phyloP scores from a whole-genome alignment of 1,284 basidiomycete species.

The Mycosarcoma maydis region DNA sequence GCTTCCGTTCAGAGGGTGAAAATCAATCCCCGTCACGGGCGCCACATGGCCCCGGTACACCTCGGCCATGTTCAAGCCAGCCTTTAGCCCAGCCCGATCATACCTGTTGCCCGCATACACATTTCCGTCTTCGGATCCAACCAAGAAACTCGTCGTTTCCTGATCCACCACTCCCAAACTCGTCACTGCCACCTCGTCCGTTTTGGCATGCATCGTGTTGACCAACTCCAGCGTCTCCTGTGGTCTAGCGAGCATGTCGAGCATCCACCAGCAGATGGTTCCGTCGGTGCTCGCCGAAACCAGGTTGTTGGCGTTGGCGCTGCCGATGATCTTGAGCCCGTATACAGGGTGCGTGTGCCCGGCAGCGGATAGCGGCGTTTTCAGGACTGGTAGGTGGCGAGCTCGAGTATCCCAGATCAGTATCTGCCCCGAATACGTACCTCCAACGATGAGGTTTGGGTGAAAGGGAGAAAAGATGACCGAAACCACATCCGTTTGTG shows the following conservation, averaged over 20 bases:
- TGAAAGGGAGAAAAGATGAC: slow-evolving; percentile 97
- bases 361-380: slow-evolving; percentile 86
- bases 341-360: slow-evolving; percentile 99
- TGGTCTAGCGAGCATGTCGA: slow-evolving; percentile 97
- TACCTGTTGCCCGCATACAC: slow-evolving; percentile 95
- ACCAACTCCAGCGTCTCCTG: slow-evolving; percentile 59
- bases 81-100: slow-evolving; percentile 94
- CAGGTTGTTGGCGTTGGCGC: slow-evolving; percentile 96
- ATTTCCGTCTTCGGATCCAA: slow-evolving; percentile 96
- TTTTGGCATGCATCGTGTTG: slow-evolving; percentile 48
- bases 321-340: slow-evolving; percentile 95
- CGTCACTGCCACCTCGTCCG: slow-evolving; percentile 92
- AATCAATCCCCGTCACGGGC: slow-evolving; percentile 90
- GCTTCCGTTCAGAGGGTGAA: slow-evolving; percentile 75
- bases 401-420: slow-evolving; percentile 98
- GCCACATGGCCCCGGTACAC: slow-evolving; percentile 91
- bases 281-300: slow-evolving; percentile 96
- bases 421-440: slow-evolving; percentile 97
- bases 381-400: slow-evolving; percentile 86
- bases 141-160: slow-evolving; percentile 93
- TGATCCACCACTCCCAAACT: slow-evolving; percentile 90
- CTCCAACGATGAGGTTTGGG: slow-evolving; percentile 94
- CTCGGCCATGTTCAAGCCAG: slow-evolving; percentile 85
- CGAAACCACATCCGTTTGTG: slow-evolving; percentile 95
- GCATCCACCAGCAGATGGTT: slow-evolving; percentile 93